These are phyloP conservation scores for Penicillium nucicola DNA, from an alignment of 495 filamentous ascomycete genomes.

Conservation along the genomic window DNA sequence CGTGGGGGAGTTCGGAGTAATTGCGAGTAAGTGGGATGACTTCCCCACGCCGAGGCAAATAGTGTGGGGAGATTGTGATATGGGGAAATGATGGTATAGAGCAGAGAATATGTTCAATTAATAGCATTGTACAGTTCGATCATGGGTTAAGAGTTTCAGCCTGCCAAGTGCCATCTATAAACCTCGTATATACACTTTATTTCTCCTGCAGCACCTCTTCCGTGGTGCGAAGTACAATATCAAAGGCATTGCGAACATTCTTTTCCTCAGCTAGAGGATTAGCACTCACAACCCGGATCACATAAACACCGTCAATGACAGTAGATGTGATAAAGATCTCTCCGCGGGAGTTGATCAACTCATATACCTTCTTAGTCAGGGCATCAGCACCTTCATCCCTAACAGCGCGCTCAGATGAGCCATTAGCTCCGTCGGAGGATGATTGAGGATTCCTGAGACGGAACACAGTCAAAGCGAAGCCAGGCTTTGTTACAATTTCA, in stretches of 20 bases:
- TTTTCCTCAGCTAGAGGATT: constrained; percentile 67
- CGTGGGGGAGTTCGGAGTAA: too few species aligned
- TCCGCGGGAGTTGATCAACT: constrained; percentile 68
- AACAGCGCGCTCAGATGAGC: constrained; percentile 20
- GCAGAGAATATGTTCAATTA: too few species aligned
- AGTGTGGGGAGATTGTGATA: too few species aligned
- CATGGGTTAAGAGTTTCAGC: too few species aligned
- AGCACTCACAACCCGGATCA: constrained; percentile 77
- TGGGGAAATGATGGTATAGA: too few species aligned
- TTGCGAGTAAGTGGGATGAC: too few species aligned
- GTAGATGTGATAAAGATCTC: constrained; percentile 84
- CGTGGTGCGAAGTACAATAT: constrained; percentile 66
- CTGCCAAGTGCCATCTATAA: too few species aligned
- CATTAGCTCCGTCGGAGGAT: constrained; percentile 18
- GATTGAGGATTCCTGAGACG: constrained; percentile 36
- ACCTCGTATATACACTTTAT: constrained; percentile 6
- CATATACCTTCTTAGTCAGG: constrained; percentile 75
- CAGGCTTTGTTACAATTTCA: constrained; percentile 68
- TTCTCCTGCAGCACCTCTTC: constrained; percentile 52
- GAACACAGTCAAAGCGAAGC: constrained; percentile 80
- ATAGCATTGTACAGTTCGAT: too few species aligned
- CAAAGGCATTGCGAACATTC: constrained; percentile 71
- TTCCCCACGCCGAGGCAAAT: too few species aligned
- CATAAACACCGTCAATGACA: constrained; percentile 70
- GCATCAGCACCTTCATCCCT: constrained; percentile 55